A percentile compares a stretch with the other conserved stretches of the same genome.
phyloP scores from a whole-genome alignment of 768 basidiomycete genomes.

The Phanerochaete carnosa region DNA sequence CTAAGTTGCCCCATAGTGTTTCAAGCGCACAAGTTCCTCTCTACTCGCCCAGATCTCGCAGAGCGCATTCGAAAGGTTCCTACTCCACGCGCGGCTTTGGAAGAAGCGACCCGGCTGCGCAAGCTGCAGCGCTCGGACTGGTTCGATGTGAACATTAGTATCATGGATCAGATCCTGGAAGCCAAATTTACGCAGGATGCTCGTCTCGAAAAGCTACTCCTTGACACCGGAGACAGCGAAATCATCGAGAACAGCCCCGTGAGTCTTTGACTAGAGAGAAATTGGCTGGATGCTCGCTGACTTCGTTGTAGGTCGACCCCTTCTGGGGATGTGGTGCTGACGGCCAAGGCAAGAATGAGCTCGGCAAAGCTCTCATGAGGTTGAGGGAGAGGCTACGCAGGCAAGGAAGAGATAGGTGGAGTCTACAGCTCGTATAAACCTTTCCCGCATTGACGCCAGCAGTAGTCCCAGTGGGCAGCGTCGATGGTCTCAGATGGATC shows the following conservation, averaged over 20 bases:
- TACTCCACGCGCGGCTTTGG: constrained; percentile 59
- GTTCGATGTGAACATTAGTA: constrained; percentile 64
- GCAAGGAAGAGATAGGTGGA: not conserved
- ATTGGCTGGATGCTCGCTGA: not conserved
- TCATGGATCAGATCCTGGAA: constrained; percentile 46
- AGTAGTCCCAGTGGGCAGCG: no score
- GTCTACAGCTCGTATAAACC: not conserved
- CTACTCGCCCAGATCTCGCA: constrained; percentile 56
- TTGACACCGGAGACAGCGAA: constrained; percentile 62
- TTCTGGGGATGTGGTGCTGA: constrained; percentile 79
- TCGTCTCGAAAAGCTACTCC: constrained; percentile 54
- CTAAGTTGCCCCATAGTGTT: constrained; percentile 1
- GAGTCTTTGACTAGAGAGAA: not conserved
- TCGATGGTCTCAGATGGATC: no score
- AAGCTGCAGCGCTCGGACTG: constrained; percentile 63
- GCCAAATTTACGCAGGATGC: constrained; percentile 72
- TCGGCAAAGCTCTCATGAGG: constrained; percentile 67
- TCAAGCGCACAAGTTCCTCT: constrained; percentile 47
- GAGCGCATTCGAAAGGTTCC: constrained; percentile 68
- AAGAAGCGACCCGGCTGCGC: constrained; percentile 63
- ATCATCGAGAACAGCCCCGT: constrained; percentile 57
- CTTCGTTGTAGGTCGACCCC: constrained; percentile 37
- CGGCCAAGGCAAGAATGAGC: constrained; percentile 64
- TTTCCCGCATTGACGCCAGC: not conserved
- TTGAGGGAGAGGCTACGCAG: constrained; percentile 51